Conservation (phyloP, 768 basidiomycete genomes). For the Boletus tomentosulus region DNA sequence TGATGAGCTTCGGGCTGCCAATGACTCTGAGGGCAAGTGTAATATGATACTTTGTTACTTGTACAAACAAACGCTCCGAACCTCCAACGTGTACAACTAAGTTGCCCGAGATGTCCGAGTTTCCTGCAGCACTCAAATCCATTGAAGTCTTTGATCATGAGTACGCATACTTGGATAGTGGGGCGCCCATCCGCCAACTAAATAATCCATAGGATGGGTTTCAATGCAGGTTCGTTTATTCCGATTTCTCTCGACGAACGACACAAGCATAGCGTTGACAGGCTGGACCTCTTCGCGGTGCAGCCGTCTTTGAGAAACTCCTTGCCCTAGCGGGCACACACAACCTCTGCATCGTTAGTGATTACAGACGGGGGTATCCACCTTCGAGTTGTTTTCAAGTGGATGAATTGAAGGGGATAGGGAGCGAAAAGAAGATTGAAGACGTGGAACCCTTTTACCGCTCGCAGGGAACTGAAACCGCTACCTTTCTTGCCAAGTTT, state of each 20-base stretch:
- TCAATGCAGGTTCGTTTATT: constrained; percentile 18
- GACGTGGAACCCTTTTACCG: constrained; percentile 13
- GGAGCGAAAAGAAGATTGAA: constrained; percentile 12
- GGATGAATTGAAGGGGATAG: constrained; percentile 8
- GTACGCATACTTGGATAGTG: constrained; percentile 6
- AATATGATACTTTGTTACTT: no score
- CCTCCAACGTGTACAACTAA: no score
- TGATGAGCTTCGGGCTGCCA: no score
- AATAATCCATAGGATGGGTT: constrained; percentile 17
- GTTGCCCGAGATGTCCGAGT: background rate
- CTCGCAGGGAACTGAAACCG: constrained; percentile 13
- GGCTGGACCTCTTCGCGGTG: background rate
- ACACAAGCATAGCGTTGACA: background rate
- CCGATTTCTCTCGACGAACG: background rate
- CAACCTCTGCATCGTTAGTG: constrained; percentile 19
- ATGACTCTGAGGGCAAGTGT: no score
- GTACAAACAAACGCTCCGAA: no score
- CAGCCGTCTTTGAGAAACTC: constrained; percentile 16
- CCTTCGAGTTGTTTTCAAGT: constrained; percentile 21
- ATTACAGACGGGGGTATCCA: constrained; percentile 23
- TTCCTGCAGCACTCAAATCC: background rate
- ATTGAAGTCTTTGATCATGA: constrained; percentile 11
- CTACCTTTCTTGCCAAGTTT: constrained; percentile 15
- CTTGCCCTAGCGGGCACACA: constrained; percentile 7
- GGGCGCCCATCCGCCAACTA: constrained; percentile 16